Conservation (phyloP, 306 rosid genomes). For the Clitoria ternatea region DNA sequence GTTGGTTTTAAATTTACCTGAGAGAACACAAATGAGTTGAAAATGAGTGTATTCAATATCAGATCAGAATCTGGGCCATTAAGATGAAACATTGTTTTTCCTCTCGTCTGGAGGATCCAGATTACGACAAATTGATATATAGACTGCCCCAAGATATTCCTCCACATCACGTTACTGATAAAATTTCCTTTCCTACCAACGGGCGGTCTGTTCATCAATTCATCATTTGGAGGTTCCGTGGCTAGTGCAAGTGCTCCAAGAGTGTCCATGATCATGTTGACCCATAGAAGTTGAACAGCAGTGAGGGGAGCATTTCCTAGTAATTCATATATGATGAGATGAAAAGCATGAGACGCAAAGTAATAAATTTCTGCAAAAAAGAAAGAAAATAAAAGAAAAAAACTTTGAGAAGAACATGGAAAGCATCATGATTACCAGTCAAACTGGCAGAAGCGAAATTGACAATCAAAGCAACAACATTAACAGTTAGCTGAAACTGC, state of each 20-base stretch:
- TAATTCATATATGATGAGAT: constrained; percentile 7
- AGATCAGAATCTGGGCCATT: constrained; percentile 66
- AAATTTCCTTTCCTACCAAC: constrained; percentile 98
- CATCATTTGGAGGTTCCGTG: constrained; percentile 87
- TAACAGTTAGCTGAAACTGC: constrained; percentile 96
- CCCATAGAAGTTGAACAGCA: constrained; percentile 99
- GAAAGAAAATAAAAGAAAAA: constrained; percentile 7
- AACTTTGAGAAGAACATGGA: background rate
- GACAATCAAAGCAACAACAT: constrained; percentile 91
- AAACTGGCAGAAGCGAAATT: constrained; percentile 95
- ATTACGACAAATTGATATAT: constrained; percentile 73
- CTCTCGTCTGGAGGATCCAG: constrained; percentile 92
- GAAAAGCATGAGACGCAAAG: background rate
- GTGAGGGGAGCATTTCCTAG: constrained; percentile 92
- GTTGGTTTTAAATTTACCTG: constrained; percentile 59
- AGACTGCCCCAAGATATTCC: constrained; percentile 92
- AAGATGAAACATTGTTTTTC: constrained; percentile 65
- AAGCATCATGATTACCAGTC: constrained; percentile 55
- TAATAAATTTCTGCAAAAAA: background rate
- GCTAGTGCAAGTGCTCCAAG: constrained; percentile 98
- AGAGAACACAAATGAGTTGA: constrained; percentile 94
- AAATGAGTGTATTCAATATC: constrained; percentile 82
- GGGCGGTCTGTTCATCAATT: constrained; percentile 83
- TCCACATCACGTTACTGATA: constrained; percentile 96
- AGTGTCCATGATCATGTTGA: constrained; percentile 99